Evolutionary conservation across 2,329 filamentous ascomycete species (phyloP).

Genomic region (Arthroderma uncinatum): DNA sequence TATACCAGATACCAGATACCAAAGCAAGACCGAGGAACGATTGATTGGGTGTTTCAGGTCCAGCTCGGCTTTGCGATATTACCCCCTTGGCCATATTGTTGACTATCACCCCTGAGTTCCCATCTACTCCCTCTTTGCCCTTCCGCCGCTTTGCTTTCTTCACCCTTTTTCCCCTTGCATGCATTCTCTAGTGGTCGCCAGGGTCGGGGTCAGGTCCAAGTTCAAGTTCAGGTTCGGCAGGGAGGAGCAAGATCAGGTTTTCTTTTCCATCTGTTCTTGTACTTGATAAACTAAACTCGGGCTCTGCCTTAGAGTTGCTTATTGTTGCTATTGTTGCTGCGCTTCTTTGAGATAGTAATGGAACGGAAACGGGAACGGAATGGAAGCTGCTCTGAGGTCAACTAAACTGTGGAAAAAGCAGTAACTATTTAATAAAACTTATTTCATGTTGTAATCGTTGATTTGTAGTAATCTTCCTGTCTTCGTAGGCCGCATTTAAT

Average conservation of each 20-base stretch:
- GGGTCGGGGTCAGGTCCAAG: background rate
- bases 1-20: background rate
- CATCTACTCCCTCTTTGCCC: background rate
- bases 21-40: background rate
- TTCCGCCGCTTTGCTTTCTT: background rate
- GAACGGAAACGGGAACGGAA: background rate
- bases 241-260: background rate
- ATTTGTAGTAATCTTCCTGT: background rate
- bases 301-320: background rate
- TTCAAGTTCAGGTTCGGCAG: background rate
- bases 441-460: background rate
- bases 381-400: background rate
- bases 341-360: background rate
- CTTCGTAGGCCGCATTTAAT: no score
- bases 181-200: background rate
- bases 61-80: background rate
- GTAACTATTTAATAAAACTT: background rate
- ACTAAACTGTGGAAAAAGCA: background rate
- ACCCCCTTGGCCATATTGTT: background rate
- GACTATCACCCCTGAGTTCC: background rate
- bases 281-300: background rate
- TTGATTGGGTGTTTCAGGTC: background rate
- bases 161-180: background rate
- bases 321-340: background rate
- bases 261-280: background rate